These are phyloP conservation scores for Paraglomus brasilianum DNA, from an alignment of 192 early-diverging fungal species.

Conservation along the genomic window DNA sequence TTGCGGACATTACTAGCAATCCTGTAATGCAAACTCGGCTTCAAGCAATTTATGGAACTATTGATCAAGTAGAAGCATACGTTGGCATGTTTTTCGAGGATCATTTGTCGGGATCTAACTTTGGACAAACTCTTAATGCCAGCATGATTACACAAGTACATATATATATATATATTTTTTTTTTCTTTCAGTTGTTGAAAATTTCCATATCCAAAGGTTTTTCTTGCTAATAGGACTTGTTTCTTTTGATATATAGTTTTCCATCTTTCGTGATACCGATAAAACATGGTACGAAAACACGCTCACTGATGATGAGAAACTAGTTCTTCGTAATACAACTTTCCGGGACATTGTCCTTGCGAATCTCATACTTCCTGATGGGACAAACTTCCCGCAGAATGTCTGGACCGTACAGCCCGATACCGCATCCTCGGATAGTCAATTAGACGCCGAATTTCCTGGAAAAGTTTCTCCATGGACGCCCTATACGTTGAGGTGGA, in stretches of 20 bases:
- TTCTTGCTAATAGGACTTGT: too few species aligned
- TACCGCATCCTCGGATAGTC: too few species aligned
- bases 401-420: conserved; percentile 16
- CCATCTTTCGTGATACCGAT: conserved; percentile 44
- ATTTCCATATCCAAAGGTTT: too few species aligned
- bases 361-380: not conserved
- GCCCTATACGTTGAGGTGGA: not conserved
- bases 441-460: too few species aligned
- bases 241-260: conserved; percentile 45
- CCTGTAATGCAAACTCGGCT: not conserved
- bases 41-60: not conserved
- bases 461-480: not conserved
- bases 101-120: conserved; percentile 18
- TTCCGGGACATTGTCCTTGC: conserved; percentile 23
- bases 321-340: conserved; percentile 24
- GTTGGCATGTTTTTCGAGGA: conserved; percentile 27
- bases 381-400: not conserved
- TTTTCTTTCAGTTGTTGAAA: too few species aligned
- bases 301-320: conserved; percentile 38
- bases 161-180: too few species aligned
- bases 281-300: conserved; percentile 50
- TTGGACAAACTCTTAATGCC: not conserved
- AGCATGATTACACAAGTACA: conserved; percentile 20
- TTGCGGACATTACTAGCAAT: conserved; percentile 22
- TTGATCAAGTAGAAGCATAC: conserved; percentile 13